Evolutionary conservation across 169 alveolate species (phyloP).

Genomic region (Blepharisma undulans): DNA sequence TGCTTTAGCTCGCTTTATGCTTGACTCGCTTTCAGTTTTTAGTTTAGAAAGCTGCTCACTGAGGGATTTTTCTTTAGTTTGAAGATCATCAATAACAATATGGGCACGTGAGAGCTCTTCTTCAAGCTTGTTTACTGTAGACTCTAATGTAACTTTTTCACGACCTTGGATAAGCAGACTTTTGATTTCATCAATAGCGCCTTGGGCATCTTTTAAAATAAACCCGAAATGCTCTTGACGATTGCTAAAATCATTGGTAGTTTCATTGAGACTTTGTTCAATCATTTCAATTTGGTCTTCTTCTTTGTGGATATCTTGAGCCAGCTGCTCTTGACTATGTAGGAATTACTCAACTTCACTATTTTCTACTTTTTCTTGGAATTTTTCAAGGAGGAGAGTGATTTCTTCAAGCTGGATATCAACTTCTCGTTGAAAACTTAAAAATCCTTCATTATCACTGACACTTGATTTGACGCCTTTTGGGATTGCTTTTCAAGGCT

Average conservation of each 20-base stretch:
- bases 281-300: neutral
- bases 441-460: neutral
- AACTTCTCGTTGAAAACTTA: slow-evolving; percentile 23
- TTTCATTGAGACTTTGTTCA: neutral
- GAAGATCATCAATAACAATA: neutral
- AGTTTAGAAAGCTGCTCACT: neutral
- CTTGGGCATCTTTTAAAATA: slow-evolving; percentile 5
- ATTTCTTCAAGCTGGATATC: slow-evolving; percentile 35
- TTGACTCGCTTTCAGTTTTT: neutral
- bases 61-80: neutral
- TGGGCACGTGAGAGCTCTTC: neutral
- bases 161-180: slow-evolving; percentile 3
- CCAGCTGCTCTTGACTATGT: neutral
- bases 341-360: slow-evolving; percentile 24
- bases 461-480: neutral
- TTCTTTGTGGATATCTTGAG: slow-evolving; percentile 19
- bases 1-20: neutral
- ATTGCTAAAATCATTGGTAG: neutral
- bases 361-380: slow-evolving; percentile 36
- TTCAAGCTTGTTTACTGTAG: slow-evolving; percentile 10
- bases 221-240: neutral
- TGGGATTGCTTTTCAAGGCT: neutral
- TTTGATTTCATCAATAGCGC: neutral
- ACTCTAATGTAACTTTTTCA: slow-evolving; percentile 16
- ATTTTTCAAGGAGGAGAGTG: slow-evolving; percentile 21